Evolutionary conservation across 306 rosid species (phyloP).

Genomic region (Dalbergia cultrata): DNA sequence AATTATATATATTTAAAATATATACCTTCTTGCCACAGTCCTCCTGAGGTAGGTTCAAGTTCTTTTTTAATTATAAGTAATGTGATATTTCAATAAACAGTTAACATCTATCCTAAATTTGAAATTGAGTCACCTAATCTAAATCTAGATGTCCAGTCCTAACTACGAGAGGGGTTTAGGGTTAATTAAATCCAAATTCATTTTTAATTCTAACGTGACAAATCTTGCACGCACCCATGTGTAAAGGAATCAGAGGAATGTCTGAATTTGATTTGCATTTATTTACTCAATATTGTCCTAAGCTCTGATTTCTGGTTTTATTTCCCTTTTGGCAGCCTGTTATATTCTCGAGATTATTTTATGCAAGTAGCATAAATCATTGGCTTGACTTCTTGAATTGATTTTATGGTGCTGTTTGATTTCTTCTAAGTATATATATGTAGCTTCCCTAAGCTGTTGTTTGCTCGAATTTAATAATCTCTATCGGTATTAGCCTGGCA

Average conservation of each 20-base stretch:
- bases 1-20: too few species aligned
- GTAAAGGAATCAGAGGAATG: constrained; percentile 12
- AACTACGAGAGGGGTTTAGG: background rate
- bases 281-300: background rate
- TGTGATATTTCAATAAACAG: too few species aligned
- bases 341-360: background rate
- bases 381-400: background rate
- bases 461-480: background rate
- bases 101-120: background rate
- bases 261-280: constrained; percentile 5
- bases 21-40: too few species aligned
- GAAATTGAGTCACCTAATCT: background rate
- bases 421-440: background rate
- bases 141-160: background rate
- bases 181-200: background rate
- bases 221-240: constrained; percentile 1
- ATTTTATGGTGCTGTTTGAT: background rate
- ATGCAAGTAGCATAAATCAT: background rate
- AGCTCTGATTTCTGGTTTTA: background rate
- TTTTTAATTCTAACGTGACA: background rate
- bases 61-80: background rate
- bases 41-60: background rate
- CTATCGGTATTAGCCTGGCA: background rate
- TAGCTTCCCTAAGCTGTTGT: background rate
- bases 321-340: background rate